phyloP scores from a whole-genome alignment of 352 stramenopile species.

The Poterioochromonas sp. region DNA sequence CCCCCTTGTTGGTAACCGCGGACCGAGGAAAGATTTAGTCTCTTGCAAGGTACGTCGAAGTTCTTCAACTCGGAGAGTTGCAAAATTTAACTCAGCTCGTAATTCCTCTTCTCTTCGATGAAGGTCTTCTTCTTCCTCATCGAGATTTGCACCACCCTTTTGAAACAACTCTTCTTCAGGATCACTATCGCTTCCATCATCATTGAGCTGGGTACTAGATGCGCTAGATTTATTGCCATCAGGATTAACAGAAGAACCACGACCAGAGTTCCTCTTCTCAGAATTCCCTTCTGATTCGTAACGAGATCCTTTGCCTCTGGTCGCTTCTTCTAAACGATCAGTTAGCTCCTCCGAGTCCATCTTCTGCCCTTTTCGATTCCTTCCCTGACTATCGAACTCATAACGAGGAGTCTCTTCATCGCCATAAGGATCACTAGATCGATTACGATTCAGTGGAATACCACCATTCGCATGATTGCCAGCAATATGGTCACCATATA shows the following conservation, averaged over 20 bases:
- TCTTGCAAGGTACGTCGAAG: slow-evolving; percentile 45
- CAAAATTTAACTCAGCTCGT: slow-evolving; percentile 41
- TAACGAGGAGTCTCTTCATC: background rate
- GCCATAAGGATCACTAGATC: background rate
- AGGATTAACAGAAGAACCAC: too few species aligned
- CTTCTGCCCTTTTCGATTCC: background rate
- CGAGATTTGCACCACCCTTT: slow-evolving; percentile 18
- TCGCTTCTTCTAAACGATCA: background rate
- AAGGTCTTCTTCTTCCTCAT: slow-evolving; percentile 42
- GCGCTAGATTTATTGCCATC: too few species aligned
- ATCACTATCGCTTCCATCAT: slow-evolving; percentile 6
- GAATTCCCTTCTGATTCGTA: background rate
- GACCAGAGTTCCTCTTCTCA: background rate
- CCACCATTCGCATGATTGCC: background rate
- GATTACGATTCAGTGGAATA: background rate
- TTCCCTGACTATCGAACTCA: background rate
- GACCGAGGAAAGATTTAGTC: slow-evolving; percentile 38
- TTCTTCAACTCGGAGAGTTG: slow-evolving; percentile 42
- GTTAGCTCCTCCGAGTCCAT: background rate
- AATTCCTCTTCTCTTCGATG: slow-evolving; percentile 42
- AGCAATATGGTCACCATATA: too few species aligned
- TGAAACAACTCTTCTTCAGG: background rate
- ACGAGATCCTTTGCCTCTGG: background rate
- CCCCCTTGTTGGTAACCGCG: background rate
- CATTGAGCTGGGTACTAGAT: slow-evolving; percentile 30